Base-by-base conservation (phyloP, 495 filamentous ascomycete species). In the Arthonia radiata region DNA sequence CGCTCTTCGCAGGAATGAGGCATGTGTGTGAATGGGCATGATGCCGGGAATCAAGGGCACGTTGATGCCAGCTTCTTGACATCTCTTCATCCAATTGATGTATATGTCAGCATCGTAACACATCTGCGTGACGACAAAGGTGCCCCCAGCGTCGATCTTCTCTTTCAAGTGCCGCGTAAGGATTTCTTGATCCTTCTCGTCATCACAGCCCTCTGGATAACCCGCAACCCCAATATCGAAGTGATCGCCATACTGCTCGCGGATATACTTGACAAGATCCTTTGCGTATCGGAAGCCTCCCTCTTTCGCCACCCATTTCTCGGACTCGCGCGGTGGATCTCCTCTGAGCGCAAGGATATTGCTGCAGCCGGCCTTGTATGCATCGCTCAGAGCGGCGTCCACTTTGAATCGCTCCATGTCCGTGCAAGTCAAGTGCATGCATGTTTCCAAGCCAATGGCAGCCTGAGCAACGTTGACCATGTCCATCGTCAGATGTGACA, bases 351-450 rank as follows among this genome's bases (percentile, higher is more conserved):
- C 89, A 18, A 99, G 57, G 33, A 99, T 99, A 45, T 99, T 99
- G 33, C 82, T 90, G 53, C 89, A 99, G 23, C 89, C 89, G 13
- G 86, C 68, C 42, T 80, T 78, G 55, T 94, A 92, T 4, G 86
- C 86, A 36, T 71, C 68, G 39, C 67, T 65, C 24, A 99, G 60
- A 2, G 86, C 89, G 15, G 73, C 63, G 39, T 94, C 78, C 33
- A 99, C 71, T 50, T 79, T 91, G 15, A 76, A 73, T 39, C 62
- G 61, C 6, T 71, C 78, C 89, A 99, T 99, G 44, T 93, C 89
- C 23, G 89, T 99, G 49, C 89, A 99, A 2, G 89, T 99, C 36
- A 99, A 52, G 41, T 99, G 89, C 89, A 99, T 99, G 51, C 82
- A 93, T 5, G 89, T 94, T 54, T 99, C 89, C 23, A 99, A 56